Conservation (phyloP, 192 early-diverging fungal species). For the Rhizophagus sp. region DNA sequence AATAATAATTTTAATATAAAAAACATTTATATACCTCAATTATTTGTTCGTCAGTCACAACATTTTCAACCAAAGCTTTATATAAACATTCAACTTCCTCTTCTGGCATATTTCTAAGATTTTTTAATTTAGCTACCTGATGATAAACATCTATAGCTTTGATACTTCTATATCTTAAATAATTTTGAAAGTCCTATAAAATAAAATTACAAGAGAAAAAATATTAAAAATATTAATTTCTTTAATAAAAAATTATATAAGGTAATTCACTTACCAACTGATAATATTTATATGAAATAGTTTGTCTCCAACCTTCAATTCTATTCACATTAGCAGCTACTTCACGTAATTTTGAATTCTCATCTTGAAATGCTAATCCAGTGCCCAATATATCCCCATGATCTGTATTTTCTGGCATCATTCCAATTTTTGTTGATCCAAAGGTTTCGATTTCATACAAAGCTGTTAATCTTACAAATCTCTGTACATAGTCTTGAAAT, state of each 20-base stretch:
- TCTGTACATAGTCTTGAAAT: slow-evolving; percentile 83
- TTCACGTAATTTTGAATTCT: slow-evolving; percentile 63
- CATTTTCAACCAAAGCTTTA: slow-evolving; percentile 63
- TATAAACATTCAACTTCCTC: slow-evolving; percentile 71
- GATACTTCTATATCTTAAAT: slow-evolving; percentile 58
- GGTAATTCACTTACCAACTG: slow-evolving; percentile 47
- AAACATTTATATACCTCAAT: slow-evolving; percentile 56
- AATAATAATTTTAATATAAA: not conserved
- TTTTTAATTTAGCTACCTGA: slow-evolving; percentile 61
- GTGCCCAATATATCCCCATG: slow-evolving; percentile 58
- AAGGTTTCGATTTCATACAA: slow-evolving; percentile 73
- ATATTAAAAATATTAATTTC: not conserved
- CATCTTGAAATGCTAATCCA: slow-evolving; percentile 75
- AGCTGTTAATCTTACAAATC: slow-evolving; percentile 79
- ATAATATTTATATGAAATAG: slow-evolving; percentile 73
- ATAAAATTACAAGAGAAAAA: slow-evolving; percentile 9
- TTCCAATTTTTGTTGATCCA: slow-evolving; percentile 63
- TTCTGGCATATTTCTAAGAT: slow-evolving; percentile 50
- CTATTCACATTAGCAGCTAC: slow-evolving; percentile 70
- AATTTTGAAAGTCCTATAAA: slow-evolving; percentile 60
- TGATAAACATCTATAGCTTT: slow-evolving; percentile 70
- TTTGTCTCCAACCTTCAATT: slow-evolving; percentile 86
- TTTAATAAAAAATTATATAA: not conserved
- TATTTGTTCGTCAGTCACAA: slow-evolving; percentile 75
- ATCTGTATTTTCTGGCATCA: slow-evolving; percentile 46